These are phyloP conservation scores for Rubia yunnanensis DNA, from an alignment of 257 asterid genomes.

Conservation along the genomic window DNA sequence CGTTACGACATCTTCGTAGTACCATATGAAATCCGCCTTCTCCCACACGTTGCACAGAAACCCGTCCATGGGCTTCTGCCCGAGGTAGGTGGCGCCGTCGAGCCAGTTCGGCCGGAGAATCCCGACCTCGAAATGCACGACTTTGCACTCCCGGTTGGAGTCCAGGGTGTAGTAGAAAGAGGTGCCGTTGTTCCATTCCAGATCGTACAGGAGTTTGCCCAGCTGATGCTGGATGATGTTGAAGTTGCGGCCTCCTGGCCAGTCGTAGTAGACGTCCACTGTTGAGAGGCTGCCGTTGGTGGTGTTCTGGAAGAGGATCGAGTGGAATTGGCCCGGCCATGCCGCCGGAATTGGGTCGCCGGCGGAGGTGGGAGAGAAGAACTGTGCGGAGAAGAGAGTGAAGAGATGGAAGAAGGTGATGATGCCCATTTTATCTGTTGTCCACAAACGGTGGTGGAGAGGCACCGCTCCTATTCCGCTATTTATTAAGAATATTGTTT, in stretches of 20 bases:
- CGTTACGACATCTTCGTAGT: conserved; percentile 62
- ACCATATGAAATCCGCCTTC: conserved; percentile 55
- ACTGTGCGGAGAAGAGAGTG: conserved; percentile 1
- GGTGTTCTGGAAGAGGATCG: conserved; percentile 40
- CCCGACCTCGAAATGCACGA: conserved; percentile 39
- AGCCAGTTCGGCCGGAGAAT: conserved; percentile 64
- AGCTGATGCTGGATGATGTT: conserved; percentile 61
- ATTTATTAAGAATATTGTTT: too few species aligned
- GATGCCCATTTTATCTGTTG: not conserved
- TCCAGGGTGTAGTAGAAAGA: conserved; percentile 54
- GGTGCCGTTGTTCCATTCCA: conserved; percentile 77
- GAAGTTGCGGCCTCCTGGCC: conserved; percentile 59
- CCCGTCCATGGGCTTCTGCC: conserved; percentile 49
- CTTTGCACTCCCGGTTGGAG: conserved; percentile 30
- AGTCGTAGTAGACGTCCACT: conserved; percentile 63
- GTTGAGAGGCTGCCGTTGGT: conserved; percentile 36
- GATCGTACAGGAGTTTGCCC: conserved; percentile 38
- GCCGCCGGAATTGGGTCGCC: conserved; percentile 45
- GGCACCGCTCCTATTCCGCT: too few species aligned
- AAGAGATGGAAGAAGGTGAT: not conserved
- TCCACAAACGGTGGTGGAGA: not conserved
- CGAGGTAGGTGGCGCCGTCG: conserved; percentile 44
- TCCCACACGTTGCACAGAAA: conserved; percentile 75
- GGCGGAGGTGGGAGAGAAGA: not conserved
- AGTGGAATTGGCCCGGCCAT: conserved; percentile 83